A percentile compares a stretch with the other conserved stretches of the same genome.
These are phyloP conservation scores for Leptographium galeiforme DNA, from an alignment of 2,329 filamentous ascomycete species.

Conservation along the genomic window DNA sequence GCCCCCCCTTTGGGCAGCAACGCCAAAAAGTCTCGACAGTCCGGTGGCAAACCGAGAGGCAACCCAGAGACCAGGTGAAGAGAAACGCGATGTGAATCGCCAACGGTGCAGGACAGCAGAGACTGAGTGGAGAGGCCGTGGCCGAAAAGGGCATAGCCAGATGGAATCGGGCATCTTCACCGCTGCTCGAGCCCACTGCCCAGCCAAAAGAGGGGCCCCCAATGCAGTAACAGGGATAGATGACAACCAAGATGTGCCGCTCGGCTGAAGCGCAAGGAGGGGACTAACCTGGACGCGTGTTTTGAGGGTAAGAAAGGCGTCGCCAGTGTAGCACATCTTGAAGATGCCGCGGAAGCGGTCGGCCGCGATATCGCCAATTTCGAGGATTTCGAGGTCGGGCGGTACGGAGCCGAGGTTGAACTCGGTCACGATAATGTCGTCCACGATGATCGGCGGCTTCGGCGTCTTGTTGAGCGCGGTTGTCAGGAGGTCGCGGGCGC, in stretches of 20 bases:
- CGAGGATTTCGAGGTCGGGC: conserved; percentile 88
- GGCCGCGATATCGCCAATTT: conserved; percentile 94
- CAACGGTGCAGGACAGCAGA: not conserved
- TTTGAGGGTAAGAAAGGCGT: conserved; percentile 88
- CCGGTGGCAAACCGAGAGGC: not conserved
- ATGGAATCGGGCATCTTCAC: not conserved
- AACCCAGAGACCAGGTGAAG: too few species aligned
- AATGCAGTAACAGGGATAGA: not conserved
- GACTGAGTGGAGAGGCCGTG: not conserved
- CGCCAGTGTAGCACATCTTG: conserved; percentile 96
- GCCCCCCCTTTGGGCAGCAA: not conserved
- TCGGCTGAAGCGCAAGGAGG: not conserved
- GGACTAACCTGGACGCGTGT: conserved; percentile 76
- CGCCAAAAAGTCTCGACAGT: not conserved
- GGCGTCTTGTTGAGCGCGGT: conserved; percentile 93
- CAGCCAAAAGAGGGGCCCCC: not conserved
- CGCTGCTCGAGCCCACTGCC: conserved; percentile 1
- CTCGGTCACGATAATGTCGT: conserved; percentile 97
- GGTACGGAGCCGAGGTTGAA: conserved; percentile 91
- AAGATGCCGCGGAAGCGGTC: conserved; percentile 96
- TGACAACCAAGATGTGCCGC: not conserved
- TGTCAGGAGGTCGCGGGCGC: conserved; percentile 87
- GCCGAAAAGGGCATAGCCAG: not conserved
- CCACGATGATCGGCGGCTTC: conserved; percentile 96
- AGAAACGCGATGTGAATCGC: not conserved